Percentiles rank a stretch among this genome's conserved stretches.
Conservation (phyloP, 208 protist species). For the Tritrichomonas musculus region DNA sequence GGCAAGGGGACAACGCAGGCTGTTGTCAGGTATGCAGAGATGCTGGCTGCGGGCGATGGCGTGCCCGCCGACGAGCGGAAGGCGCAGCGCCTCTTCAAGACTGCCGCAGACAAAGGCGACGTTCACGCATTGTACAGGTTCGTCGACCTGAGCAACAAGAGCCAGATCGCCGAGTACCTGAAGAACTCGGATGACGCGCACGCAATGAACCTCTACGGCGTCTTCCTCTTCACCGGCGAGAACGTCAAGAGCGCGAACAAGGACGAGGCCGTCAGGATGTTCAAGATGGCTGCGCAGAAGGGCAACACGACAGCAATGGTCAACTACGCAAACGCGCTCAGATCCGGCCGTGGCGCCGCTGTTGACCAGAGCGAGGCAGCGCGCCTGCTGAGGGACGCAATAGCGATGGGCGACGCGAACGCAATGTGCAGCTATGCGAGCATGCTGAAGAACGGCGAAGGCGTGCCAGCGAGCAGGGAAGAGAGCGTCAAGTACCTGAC, state of each 20-base stretch:
- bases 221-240: neutral
- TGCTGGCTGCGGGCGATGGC: no score
- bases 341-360: neutral
- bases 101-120: neutral
- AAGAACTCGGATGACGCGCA: no score
- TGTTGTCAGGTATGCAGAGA: no score
- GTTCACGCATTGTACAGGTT: neutral
- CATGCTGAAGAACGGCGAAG: neutral
- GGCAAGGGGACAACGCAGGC: no score
- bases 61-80: no score
- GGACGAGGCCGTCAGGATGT: neutral
- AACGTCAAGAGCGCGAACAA: neutral
- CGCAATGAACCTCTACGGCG: neutral
- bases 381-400: no score
- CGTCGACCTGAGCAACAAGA: neutral
- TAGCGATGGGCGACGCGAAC: no score
- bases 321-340: neutral
- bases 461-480: neutral
- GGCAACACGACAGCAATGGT: neutral
- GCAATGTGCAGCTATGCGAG: neutral
- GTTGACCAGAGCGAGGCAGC: neutral
- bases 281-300: neutral
- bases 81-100: neutral
- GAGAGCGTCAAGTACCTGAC: neutral
- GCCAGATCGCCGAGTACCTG: neutral